Evolutionary conservation across 495 filamentous ascomycete genomes (phyloP), one percentile per base, ranked within the genome.

Genomic region (Penicillium nucicola): DNA sequence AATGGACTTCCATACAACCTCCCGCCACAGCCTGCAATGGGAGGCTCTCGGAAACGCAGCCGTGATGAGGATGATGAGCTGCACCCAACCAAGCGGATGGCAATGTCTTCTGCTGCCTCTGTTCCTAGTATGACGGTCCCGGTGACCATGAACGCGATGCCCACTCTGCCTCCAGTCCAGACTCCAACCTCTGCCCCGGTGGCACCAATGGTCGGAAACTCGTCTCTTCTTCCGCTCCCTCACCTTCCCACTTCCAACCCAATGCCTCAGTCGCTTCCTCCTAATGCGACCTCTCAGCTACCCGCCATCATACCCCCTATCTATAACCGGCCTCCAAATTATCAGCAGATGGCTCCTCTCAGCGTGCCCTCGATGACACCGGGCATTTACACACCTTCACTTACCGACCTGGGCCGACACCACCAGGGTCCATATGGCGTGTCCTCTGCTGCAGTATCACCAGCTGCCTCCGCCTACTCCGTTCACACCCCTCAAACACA

Each of bases 1-100:
- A 62, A 62, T 33, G 62, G 46, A 31, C 28, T 62, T 22, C 45
- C 65, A 2, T 72, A 74, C 43, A 41, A 56, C 9, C 38, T 52
- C 3, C 58, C 57, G 20, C 54, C 58, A 18, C 66, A 64, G 37
- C 34, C 48, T 20, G 51, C 80, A 12, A 67, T 60, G 31, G 47
- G 40, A n/a, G 72, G 25, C 68, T 74, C 71, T 31, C 76, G 84
- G 49, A 97, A 97, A 70, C 77, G 91, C 47, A 86, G 81, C 50
- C 77, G 80, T 31, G 91, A 95, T 31, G 80, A 83, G 11, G 74
- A 79, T 10, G 68, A 65, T 22, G 66, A 75, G 9, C 85, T 92
- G 47, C 85, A 84, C 15, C 81, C 87, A 9, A 68, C 84, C 9
- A 95, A 95, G 72, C 76, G 87, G 50, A 42, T 75, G 46, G 74